Base-by-base conservation (phyloP, 2,329 filamentous ascomycete species). In the Microcera coccophila region DNA sequence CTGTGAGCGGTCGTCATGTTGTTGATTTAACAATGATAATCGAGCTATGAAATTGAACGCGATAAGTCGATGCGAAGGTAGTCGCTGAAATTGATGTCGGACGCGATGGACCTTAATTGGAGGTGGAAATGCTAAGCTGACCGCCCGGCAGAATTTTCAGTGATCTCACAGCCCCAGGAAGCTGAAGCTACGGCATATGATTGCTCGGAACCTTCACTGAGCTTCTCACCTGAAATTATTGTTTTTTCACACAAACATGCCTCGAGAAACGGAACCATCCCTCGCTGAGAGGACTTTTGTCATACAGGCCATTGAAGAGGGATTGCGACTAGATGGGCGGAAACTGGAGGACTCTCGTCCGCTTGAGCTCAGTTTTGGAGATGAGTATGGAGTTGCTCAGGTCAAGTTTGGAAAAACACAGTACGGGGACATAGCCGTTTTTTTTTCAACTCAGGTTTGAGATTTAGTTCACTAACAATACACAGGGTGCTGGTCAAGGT, bases 321-420 rank as follows among this genome's bases (percentile, higher is more conserved):
- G 86, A 53, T 71, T 90, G 46, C 87, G 93, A 18, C 72, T 96
- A 45, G 93, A 98, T 68, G 87, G 87, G 56, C 87, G 93, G 52
- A 73, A 76, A 45, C 78, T 90, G 44, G 87, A 96, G 60, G 76
- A 90, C 58, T 93, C 87, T 66, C 82, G 93, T 53, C 74, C 81
- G 36, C 66, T 96, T 35, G 79, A 85, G 47, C 76, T 98, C 47
- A 79, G 75, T 3, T 95, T 97, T 67, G 90, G 90, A 38, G 85
- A 95, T 50, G 88, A 95, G 58, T 90, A 90, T 75, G 93, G 93
- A 49, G 82, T 91, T 55, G 88, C 85, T 55, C 88, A 95, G 60
- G 86, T 96, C 29, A 79, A 82, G 52, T 71, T 96, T 50, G 93
- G 93, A 55, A 95, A 91, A 72, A 97, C 93, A 43, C 87, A 84